Base-by-base conservation (phyloP, 2,329 filamentous ascomycete genomes). In the Claviceps capensis region DNA sequence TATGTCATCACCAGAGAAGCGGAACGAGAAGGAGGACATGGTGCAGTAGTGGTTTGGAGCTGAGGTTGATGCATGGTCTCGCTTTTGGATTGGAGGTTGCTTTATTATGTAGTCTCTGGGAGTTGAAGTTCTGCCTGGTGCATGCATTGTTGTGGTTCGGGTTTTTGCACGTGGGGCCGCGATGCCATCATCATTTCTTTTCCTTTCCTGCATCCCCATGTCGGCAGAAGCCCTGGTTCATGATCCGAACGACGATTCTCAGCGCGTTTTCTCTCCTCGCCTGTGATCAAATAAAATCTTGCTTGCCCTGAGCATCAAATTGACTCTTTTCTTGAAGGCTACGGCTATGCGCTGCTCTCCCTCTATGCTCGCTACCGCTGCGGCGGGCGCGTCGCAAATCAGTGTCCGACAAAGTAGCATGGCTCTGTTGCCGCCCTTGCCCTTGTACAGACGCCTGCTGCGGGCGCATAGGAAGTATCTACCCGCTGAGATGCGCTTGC, bases 391-490 rank as follows among this genome's bases (percentile, higher is more conserved):
- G 38, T 40, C 38, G 23, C 43, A 62, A 23, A 63, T 56, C 38
- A 64, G 65, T 37, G 60, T 74, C 26, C 60, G 62, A 1, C 69
- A 69, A 9, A 60, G 66, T 19, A 67, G 69, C 4, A 69, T 86
- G 65, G 86, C 88, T 42, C 77, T 96, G 13, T 77, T 96, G 41
- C 89, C 90, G 5, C 90, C 90, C 0, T 85, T 97, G 47, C 88
- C 84, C 2, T 78, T 98, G 8, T 98, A 97, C 72, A 81, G 93
- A 54, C 82, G 93, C 38, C 72, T 98, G 26, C 75, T 98, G 34
- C 84, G 93, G 57, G 83, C 86, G 4, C 93, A 98, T 69, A 81
- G 93, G 59, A 88, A 84, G 62, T 78, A 85, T 60, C 72, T 98
- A 9, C 82, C 83, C 0, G 60, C 69, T 1, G 85, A 95, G 51